A percentile compares a stretch with the other conserved stretches of the same genome.
Conservation (phyloP, 2,329 filamentous ascomycete species). For the Penicillium verrucosum region DNA sequence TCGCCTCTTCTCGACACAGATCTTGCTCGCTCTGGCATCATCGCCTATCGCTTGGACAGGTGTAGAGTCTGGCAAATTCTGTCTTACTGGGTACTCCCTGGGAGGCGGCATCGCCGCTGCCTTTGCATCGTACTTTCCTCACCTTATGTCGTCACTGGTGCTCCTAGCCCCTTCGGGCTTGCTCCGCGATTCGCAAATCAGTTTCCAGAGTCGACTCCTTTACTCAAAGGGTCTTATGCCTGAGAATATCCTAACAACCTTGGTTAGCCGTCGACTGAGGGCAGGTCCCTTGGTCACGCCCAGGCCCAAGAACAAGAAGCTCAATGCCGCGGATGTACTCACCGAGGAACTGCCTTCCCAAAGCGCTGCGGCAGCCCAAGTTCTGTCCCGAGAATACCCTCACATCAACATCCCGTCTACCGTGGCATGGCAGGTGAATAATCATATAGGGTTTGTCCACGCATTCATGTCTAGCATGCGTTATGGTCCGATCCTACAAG, state of each 20-base stretch:
- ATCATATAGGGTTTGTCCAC: constrained; percentile 65
- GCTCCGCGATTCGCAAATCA: constrained; percentile 62
- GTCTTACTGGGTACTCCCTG: constrained; percentile 74
- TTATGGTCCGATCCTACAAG: constrained; percentile 65
- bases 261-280: constrained; percentile 52
- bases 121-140: constrained; percentile 67
- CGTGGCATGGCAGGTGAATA: constrained; percentile 66
- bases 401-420: constrained; percentile 59
- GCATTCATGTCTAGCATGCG: constrained; percentile 70
- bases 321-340: constrained; percentile 42
- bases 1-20: constrained; percentile 69
- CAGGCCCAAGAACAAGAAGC: constrained; percentile 31
- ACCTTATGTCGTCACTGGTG: constrained; percentile 66
- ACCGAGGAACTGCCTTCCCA: constrained; percentile 41
- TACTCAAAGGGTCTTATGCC: constrained; percentile 62
- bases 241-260: constrained; percentile 51
- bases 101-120: constrained; percentile 70
- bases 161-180: constrained; percentile 78
- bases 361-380: constrained; percentile 38
- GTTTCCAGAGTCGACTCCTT: constrained; percentile 59
- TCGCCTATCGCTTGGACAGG: constrained; percentile 67
- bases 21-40: constrained; percentile 67
- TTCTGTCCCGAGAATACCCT: constrained; percentile 53
- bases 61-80: constrained; percentile 54
- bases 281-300: constrained; percentile 40